Evolutionary conservation across 148 eudicot genomes (phyloP), one percentile per base, ranked within the genome.

Genomic region (Beta vulgaris): DNA sequence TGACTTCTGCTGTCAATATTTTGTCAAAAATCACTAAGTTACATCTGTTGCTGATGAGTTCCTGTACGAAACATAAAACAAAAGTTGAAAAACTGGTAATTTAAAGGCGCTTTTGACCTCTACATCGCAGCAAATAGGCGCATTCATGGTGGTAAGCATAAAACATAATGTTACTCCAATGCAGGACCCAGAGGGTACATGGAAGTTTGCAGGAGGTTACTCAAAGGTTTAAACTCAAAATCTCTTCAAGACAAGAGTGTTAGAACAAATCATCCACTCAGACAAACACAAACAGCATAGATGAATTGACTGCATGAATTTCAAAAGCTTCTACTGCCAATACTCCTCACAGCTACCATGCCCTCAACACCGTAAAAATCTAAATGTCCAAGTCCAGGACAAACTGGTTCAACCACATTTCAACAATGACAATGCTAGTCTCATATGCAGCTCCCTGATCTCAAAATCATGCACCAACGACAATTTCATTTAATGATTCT

Each of bases 1-100:
- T 48, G 36, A 53, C 58, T 75, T 62, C 70, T 42, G 66, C 79
- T 25, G 71, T 34, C 25, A 49, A 39, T 23, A 69, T 58, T 32
- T 25, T 11, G 32, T 67, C 49, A 60, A 25, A 36, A 12, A 59
- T 60, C 35, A 26, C 51, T 15, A 44, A 77, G 28, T 19, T 65
- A 42, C 48, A 69, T n/a, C 60, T 40, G 16, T 55, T 39, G 34
- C 35, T 43, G 14, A 60, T 1, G 59, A 60, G 54, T 8, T 43
- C 74, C 49, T 57, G 36, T 15, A 54, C 31, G 42, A 75, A 37
- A 55, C 35, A 51, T 36, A 46, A 14, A 18, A 25, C 6, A n/a
- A 16, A 63, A 14, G 59, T 34, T 44, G 55, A 44, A 46, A n/a
- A 15, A 58, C 31, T 21, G 42, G n/a, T 9, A 53, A 42, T 7